Evolutionary conservation across 805 yeast species (phyloP), one percentile per base, ranked within the genome.

Genomic region (Candida oleophila): DNA sequence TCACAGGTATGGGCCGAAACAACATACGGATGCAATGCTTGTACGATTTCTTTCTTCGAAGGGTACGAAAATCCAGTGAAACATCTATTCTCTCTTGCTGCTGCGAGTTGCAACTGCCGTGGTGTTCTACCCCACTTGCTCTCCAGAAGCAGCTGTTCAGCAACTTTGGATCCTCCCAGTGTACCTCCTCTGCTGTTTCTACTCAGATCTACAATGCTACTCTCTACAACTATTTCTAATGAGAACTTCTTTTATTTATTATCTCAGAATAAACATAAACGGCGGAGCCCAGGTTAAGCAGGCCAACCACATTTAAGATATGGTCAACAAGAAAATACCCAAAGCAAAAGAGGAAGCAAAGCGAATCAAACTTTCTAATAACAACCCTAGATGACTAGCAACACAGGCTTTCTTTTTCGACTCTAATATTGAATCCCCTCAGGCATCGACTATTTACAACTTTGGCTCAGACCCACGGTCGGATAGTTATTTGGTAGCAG

Each of bases 401-500:
- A 34, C 38, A 34, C 5, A 12, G 11, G 5, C 11, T 25, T 25
- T 25, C 5, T 11, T 25, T 11, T 25, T 25, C 30, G 9, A 25
- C 11, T 25, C 11, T 25, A 7, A 5, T 11, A 7, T 11, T 25
- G 11, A 25, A 11, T 25, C 5, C 9, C 30, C 11, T 25, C 30
- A 25, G 9, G n/a, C n/a, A n/a, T n/a, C n/a, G n/a, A 7, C 30
- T 18, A 41, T 14, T 36, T 42, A 42, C 39, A 42, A 42, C 40
- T 42, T 42, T 42, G 45, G 32, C 11, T 42, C 45, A 19, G 45
- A 35, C 32, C 34, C 39, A 34, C 45, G 45, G 45, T 42, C 44
- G 44, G 48, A 16, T 57, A 55, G 61, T 55, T 59, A 61, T 43
- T 49, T 44, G 39, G 53, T 45, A 69, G 81, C 78, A 59, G 95